phyloP scores from a whole-genome alignment of 1,284 basidiomycete species.

The Malassezia furfur region DNA sequence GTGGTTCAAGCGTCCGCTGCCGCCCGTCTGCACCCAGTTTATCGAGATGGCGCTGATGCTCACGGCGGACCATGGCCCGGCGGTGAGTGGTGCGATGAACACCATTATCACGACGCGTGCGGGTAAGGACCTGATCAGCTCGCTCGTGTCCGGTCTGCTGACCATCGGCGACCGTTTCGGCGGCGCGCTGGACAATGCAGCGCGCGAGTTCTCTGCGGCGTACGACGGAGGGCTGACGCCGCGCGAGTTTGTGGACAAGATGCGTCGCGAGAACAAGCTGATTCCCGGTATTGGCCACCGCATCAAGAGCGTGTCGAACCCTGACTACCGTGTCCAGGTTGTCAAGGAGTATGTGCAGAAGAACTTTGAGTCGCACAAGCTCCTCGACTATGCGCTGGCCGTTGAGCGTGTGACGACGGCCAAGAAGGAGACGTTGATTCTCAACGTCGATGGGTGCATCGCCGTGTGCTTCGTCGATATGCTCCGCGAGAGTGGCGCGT shows the following conservation, averaged over 20 bases:
- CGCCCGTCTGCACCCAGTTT: conserved; percentile 52
- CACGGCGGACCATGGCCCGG: conserved; percentile 79
- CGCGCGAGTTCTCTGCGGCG: conserved; percentile 73
- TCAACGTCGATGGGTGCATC: conserved; percentile 81
- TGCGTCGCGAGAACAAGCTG: conserved; percentile 90
- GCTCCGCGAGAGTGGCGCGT: conserved; percentile 81
- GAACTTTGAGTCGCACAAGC: conserved; percentile 71
- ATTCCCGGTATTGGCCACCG: conserved; percentile 99
- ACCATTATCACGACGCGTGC: conserved; percentile 97
- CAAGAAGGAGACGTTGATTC: conserved; percentile 77
- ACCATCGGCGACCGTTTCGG: conserved; percentile 98
- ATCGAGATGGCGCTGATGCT: conserved; percentile 99
- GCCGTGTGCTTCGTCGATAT: conserved; percentile 97
- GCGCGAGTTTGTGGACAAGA: conserved; percentile 92
- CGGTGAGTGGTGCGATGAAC: conserved; percentile 82
- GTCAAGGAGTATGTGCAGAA: conserved; percentile 94
- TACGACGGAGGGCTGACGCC: conserved; percentile 84
- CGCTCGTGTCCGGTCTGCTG: conserved; percentile 85
- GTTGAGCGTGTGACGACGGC: conserved; percentile 95
- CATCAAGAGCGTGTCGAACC: conserved; percentile 68
- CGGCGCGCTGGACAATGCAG: conserved; percentile 97
- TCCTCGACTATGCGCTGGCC: conserved; percentile 91
- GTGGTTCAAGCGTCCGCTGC: conserved; percentile 86
- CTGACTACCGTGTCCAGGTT: conserved; percentile 70
- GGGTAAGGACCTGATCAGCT: conserved; percentile 96